Evolutionary conservation across 306 rosid genomes (phyloP).

Genomic region (Elaeagnus macrophylla): DNA sequence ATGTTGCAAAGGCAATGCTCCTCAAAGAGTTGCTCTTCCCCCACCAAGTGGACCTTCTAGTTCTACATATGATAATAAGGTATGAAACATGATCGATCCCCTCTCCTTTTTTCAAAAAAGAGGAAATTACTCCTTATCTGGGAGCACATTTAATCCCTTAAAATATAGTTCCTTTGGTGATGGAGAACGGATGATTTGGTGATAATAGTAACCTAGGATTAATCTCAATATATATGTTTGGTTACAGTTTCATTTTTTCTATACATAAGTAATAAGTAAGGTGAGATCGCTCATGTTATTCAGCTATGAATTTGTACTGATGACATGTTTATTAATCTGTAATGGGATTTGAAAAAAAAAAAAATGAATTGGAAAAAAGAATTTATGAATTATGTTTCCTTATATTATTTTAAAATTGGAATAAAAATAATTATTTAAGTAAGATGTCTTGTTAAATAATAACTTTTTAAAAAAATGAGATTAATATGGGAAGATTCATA

Average conservation of each 20-base stretch:
- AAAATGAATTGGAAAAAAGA: too few relatives aligned
- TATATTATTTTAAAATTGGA: too few relatives aligned
- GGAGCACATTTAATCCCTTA: too few relatives aligned
- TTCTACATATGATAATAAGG: constrained; percentile 64
- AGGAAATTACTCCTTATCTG: too few relatives aligned
- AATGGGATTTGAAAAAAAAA: constrained; percentile 14
- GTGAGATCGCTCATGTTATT: background rate
- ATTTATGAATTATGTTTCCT: too few relatives aligned
- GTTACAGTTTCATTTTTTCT: background rate
- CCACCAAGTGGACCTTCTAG: constrained; percentile 56
- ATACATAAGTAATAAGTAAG: background rate
- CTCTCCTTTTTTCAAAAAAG: too few relatives aligned
- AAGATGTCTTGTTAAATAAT: too few relatives aligned
- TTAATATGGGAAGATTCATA: too few relatives aligned
- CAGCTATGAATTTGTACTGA: background rate
- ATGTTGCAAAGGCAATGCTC: constrained; percentile 34
- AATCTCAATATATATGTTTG: background rate
- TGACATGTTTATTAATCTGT: background rate
- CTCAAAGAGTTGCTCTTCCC: constrained; percentile 74
- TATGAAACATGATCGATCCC: constrained; percentile 13
- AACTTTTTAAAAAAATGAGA: too few relatives aligned
- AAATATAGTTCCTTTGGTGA: too few relatives aligned
- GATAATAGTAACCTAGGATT: background rate
- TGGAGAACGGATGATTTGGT: background rate
- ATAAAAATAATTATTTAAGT: too few relatives aligned